These are phyloP conservation scores for Aspergillus sp. DNA, from an alignment of 2,329 filamentous ascomycete genomes.

Conservation along the genomic window DNA sequence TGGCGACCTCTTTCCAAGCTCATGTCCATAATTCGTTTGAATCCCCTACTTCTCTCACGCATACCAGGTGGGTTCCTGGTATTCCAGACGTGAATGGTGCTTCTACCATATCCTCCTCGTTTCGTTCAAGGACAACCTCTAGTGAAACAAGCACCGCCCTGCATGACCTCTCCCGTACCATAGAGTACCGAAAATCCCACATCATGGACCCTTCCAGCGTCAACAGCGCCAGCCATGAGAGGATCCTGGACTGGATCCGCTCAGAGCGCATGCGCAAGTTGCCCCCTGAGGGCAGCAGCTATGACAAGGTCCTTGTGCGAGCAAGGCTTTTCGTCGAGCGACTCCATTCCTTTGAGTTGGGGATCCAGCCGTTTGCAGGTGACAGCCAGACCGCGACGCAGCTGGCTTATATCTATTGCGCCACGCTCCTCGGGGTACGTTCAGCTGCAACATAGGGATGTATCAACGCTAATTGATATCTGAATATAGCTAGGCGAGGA, in stretches of 20 bases:
- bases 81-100: not conserved
- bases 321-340: conserved; percentile 40
- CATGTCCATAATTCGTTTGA: conserved; percentile 17
- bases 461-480: not conserved
- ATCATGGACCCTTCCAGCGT: conserved; percentile 7
- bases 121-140: too few species aligned
- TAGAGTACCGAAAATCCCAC: conserved; percentile 6
- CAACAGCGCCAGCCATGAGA: conserved; percentile 11
- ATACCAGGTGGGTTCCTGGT: not conserved
- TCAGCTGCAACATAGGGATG: not conserved
- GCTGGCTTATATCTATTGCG: conserved; percentile 51
- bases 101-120: not conserved
- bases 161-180: conserved; percentile 11
- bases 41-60: conserved; percentile 2
- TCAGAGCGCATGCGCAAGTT: conserved; percentile 39
- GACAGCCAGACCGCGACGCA: conserved; percentile 44
- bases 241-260: conserved; percentile 37
- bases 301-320: conserved; percentile 42
- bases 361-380: conserved; percentile 35
- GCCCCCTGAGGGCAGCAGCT: conserved; percentile 41
- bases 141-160: not conserved
- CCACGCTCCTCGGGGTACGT: conserved; percentile 48
- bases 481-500: conserved; percentile 45
- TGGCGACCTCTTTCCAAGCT: conserved; percentile 19
- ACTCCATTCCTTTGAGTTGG: conserved; percentile 36